Evolutionary conservation across 192 early-diverging fungal genomes (phyloP), one percentile per base, ranked within the genome.

Genomic region (Glomus cerebriforme): DNA sequence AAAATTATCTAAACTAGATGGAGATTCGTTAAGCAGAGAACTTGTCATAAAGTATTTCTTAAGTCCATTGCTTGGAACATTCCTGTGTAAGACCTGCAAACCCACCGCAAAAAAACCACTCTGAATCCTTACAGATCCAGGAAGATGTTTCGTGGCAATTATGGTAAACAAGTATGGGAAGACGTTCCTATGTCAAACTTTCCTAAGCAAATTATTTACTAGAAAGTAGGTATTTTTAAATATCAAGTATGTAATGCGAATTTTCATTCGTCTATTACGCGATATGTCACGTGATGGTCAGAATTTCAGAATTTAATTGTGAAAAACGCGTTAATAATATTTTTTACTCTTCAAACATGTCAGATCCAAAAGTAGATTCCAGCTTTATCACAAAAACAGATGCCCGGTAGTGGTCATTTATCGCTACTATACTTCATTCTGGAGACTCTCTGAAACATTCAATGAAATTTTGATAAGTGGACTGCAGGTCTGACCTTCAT

Each of bases 401-500:
- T 49, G 47, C 71, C 7, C 0, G 71, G 9, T 8, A 26, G 0
- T 73, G 47, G 45, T 73, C 47, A 54, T 73, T 49, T 4, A 73
- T 10, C 0, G 13, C 19, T 73, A 45, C n/a, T 73, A 73, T 15
- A 47, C 47, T 47, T 73, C 2, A 45, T 2, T 54, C 71, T 73
- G 39, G 3, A 27, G 47, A 73, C 10, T 22, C 47, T 15, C 47
- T 24, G 45, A 73, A 54, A 3, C 26, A 54, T 54, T 73, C 7
- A 73, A 73, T 58, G 27, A 73, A 73, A 73, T 73, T 73, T 54
- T 73, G 12, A 49, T 22, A 54, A n/a, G 19, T 72, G 70, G 26
- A 72, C 22, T 8, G 45, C 24, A 3, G 29, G n/a, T 10, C n/a
- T 73, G 31, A 73, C 43, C 39, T 8, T 31, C 31, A 73, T 73